Percentiles rank a stretch among this genome's conserved stretches.
phyloP scores from a whole-genome alignment of 1,284 basidiomycete genomes.

The Amylostereum areolatum region DNA sequence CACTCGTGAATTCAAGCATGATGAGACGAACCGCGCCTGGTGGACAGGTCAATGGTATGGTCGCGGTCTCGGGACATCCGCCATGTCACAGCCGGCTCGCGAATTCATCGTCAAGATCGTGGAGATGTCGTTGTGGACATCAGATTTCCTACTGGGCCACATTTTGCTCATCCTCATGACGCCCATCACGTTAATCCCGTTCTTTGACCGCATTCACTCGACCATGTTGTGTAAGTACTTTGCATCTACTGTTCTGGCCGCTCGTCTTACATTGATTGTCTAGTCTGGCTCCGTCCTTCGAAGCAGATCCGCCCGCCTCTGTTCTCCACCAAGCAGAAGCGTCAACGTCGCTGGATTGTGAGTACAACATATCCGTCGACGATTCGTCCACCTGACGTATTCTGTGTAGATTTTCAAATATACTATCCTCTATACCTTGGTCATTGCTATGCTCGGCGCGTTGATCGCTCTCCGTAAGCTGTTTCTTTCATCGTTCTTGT shows the following conservation, averaged over 20 bases:
- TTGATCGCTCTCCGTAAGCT: conserved; percentile 73
- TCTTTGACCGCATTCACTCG: conserved; percentile 82
- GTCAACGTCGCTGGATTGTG: conserved; percentile 88
- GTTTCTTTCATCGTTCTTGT: neutral
- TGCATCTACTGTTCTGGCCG: conserved; percentile 11
- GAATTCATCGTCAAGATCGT: conserved; percentile 97
- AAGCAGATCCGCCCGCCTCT: conserved; percentile 94
- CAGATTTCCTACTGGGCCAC: conserved; percentile 82
- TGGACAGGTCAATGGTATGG: conserved; percentile 99
- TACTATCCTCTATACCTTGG: conserved; percentile 76
- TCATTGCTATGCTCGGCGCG: conserved; percentile 79
- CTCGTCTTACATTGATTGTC: neutral
- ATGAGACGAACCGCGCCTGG: conserved; percentile 96
- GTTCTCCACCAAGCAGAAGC: conserved; percentile 91
- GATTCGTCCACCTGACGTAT: conserved; percentile 4
- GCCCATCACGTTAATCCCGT: conserved; percentile 81
- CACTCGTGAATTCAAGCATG: conserved; percentile 93
- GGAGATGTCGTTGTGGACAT: conserved; percentile 92
- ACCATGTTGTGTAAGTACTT: conserved; percentile 75
- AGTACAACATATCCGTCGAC: conserved; percentile 19
- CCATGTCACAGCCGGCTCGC: conserved; percentile 89
- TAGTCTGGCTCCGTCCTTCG: conserved; percentile 85
- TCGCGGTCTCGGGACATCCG: conserved; percentile 80
- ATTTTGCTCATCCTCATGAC: conserved; percentile 83
- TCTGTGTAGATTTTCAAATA: conserved; percentile 65